Conservation (phyloP, 2,329 filamentous ascomycete genomes). For the Rhynchosporium agropyri region DNA sequence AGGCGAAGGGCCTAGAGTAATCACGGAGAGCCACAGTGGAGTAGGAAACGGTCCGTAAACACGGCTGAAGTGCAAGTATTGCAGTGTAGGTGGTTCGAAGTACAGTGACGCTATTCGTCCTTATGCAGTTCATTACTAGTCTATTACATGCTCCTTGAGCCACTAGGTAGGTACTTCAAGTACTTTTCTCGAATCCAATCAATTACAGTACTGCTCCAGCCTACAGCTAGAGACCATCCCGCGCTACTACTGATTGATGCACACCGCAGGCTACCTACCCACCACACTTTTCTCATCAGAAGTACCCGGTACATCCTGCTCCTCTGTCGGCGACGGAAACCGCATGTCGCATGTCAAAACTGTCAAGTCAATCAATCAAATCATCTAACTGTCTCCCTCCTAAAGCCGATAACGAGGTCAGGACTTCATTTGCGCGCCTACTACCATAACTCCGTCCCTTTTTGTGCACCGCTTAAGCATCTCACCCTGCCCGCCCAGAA, state of each 20-base stretch:
- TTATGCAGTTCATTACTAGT: background rate
- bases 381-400: background rate
- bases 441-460: background rate
- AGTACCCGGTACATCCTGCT: slow-evolving; percentile 15
- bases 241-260: slow-evolving; percentile 1
- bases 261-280: slow-evolving; percentile 3
- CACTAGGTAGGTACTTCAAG: background rate
- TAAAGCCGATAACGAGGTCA: slow-evolving; percentile 11
- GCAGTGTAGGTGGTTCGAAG: slow-evolving; percentile 4
- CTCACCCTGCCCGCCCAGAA: background rate
- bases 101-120: slow-evolving; percentile 5
- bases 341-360: slow-evolving; percentile 18
- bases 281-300: slow-evolving; percentile 5
- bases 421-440: slow-evolving; percentile 10
- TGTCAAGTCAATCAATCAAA: slow-evolving; percentile 1
- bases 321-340: slow-evolving; percentile 14
- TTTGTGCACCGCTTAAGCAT: slow-evolving; percentile 3
- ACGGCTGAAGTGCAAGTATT: background rate
- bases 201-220: background rate
- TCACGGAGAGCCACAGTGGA: background rate
- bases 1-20: slow-evolving; percentile 1
- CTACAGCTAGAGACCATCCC: background rate
- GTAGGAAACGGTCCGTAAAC: slow-evolving; percentile 12
- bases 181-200: background rate
- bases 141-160: background rate